Percentiles rank a stretch among this genome's conserved stretches.
Conservation (phyloP, 1,284 basidiomycete genomes). For the Exobasidium cylindrosporum region DNA sequence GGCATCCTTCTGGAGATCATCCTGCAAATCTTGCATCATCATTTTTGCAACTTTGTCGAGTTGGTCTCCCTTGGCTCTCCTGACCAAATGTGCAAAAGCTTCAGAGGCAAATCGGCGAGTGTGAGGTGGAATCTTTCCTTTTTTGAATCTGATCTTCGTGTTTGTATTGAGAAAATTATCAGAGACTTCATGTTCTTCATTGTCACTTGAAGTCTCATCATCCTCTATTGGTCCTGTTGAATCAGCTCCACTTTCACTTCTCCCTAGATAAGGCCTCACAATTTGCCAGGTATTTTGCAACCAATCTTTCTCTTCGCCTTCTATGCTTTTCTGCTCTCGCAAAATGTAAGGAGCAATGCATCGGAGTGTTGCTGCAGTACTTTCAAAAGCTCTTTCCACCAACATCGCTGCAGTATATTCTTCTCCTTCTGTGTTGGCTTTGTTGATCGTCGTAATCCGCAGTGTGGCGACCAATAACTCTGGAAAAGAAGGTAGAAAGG, state of each 20-base stretch:
- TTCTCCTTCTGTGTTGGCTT: slow-evolving; percentile 42
- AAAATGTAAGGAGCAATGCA: slow-evolving; percentile 41
- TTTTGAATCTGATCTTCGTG: background rate
- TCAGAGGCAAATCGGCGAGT: slow-evolving; percentile 51
- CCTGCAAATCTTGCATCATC: slow-evolving; percentile 37
- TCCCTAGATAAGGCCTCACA: slow-evolving; percentile 40
- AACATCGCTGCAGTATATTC: slow-evolving; percentile 46
- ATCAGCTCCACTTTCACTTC: slow-evolving; percentile 9
- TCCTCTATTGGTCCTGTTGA: slow-evolving; percentile 19
- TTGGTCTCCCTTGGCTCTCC: slow-evolving; percentile 39
- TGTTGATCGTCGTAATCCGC: slow-evolving; percentile 40
- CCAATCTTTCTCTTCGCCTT: slow-evolving; percentile 16
- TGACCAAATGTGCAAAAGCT: slow-evolving; percentile 50
- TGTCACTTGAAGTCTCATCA: slow-evolving; percentile 11
- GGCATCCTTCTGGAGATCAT: slow-evolving; percentile 19
- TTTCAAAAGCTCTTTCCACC: slow-evolving; percentile 50
- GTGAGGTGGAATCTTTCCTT: slow-evolving; percentile 28
- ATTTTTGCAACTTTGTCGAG: slow-evolving; percentile 28
- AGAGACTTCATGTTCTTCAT: background rate
- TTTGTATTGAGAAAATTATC: too few relatives aligned
- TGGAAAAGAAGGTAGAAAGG: slow-evolving; percentile 51
- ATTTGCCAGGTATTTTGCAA: slow-evolving; percentile 38
- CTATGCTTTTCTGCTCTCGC: slow-evolving; percentile 22
- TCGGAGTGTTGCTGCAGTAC: slow-evolving; percentile 46
- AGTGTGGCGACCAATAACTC: slow-evolving; percentile 37